Base-by-base conservation (phyloP, 179 eudicot genomes). In the Pouteria campechiana region DNA sequence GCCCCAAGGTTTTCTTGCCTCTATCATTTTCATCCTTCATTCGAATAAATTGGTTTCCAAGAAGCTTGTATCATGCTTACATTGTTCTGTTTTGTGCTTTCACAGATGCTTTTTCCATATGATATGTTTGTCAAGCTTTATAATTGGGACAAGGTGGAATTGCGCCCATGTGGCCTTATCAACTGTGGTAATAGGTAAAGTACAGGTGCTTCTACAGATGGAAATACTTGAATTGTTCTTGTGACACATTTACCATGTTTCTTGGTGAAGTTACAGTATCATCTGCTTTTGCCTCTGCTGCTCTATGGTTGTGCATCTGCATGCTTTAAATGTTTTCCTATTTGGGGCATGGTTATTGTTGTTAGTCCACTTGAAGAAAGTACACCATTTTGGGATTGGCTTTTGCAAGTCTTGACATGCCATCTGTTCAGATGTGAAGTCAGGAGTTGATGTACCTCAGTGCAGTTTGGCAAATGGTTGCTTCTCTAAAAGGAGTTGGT, bases 101-200 rank as follows among this genome's bases (percentile, higher is more conserved):
- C 40, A 51, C 76, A 86, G 96, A 88, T 69, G 30, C 58, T 81
- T 37, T 80, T 79, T 52, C 50, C 92, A 1, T 83, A 83, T 57
- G 94, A 88, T 1, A 37, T 43, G 20, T 88, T 88, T 66, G 97
- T 88, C 45, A 77, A 77, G 76, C 92, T 88, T 53, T 83, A 83
- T 60, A 68, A 75, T 38, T 88, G 92, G 88, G 78, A 79, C 49
- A 69, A 66, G 72, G 60, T 75, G 71, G 94, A 88, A 46, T 41
- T 87, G 47, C 74, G 46, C 20, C 97, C 97, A 11, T 55, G 59
- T 43, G 97, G 97, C 51, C 76, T 88, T 22, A 47, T 58, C 37
- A 88, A 88, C 64, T 75, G 87, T 60, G 97, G 94, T 46, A 83
- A 88, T 69, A 88, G 94, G 97, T 83, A 63, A 11, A 15, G 43